Percentiles rank a stretch among this genome's conserved stretches.
These are phyloP conservation scores for Wallacemonas sp. DNA, from an alignment of 208 protist species.

Conservation along the genomic window DNA sequence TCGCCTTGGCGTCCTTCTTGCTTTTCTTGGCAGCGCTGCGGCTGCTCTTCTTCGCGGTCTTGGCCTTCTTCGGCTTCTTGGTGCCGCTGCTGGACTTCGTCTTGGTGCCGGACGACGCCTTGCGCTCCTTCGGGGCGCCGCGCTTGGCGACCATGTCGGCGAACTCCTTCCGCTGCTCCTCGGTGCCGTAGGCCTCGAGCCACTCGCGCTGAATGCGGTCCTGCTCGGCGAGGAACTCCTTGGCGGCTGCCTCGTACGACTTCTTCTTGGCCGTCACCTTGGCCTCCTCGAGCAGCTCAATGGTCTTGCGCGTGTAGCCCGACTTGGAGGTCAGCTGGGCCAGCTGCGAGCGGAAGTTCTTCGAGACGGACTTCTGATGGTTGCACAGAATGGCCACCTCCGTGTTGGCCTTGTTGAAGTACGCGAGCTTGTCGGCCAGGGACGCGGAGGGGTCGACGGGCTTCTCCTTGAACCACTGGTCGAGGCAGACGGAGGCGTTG, in stretches of 20 bases:
- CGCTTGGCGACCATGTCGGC: conserved; percentile 78
- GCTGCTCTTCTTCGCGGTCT: conserved; percentile 34
- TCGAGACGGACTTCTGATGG: conserved; percentile 97
- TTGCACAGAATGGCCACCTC: conserved; percentile 99
- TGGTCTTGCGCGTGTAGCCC: conserved; percentile 68
- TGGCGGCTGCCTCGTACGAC: conserved; percentile 67
- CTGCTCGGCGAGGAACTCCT: conserved; percentile 84
- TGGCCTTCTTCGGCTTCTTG: conserved; percentile 32
- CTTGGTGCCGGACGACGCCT: conserved; percentile 23
- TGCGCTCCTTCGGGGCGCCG: conserved; percentile 26
- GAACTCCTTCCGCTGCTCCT: conserved; percentile 90
- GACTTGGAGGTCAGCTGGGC: conserved; percentile 82
- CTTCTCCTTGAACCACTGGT: conserved; percentile 95
- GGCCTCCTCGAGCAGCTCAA: conserved; percentile 83
- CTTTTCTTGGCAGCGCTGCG: conserved; percentile 43
- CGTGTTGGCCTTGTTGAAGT: conserved; percentile 98
- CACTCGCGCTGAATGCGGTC: conserved; percentile 90
- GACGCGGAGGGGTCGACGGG: conserved; percentile 71
- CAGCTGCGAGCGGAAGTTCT: conserved; percentile 84
- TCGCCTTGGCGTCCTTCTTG: conserved; percentile 49
- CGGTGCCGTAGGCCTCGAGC: conserved; percentile 87
- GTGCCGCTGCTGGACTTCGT: conserved; percentile 38
- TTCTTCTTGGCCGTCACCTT: conserved; percentile 61
- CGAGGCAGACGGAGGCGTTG: conserved; percentile 98
- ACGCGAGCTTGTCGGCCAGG: conserved; percentile 89